Base-by-base conservation (phyloP, 352 stramenopile genomes). In the Globisporangium apiculatum region DNA sequence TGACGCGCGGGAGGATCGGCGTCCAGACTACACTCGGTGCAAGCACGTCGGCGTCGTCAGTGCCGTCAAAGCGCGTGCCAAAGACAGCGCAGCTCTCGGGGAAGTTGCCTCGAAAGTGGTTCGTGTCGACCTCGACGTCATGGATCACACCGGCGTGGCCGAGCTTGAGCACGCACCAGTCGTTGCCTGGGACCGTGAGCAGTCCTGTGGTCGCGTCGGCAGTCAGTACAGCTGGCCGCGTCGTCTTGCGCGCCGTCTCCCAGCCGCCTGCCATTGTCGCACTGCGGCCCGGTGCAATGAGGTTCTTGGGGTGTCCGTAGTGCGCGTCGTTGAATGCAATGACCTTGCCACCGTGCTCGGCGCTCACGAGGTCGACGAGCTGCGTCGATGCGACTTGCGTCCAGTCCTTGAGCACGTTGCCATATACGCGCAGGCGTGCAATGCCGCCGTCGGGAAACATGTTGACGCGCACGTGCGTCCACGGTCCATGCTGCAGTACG, bases 61-160 rank as follows among this genome's bases (percentile, higher is more conserved):
- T 42, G 12, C 68, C 77, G 18, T 79, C 48, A 37, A 77, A 87
- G 60, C 63, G 89, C 57, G 62, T 91, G 55, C 70, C 86, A 37
- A 90, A 87, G 6, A 98, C 60, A 0, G 76, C 59, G 53, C 85
- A 90, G 62, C 80, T 97, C 71, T 98, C 91, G 0, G 95, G 94
- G 62, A 96, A 98, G 65, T 98, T 98, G 57, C 94, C 94, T 60
- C 95, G 96, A 64, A 97, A 98, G 71, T 97, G 90, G 64, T 97
- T 94, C 9, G 95, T 98, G 72, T 98, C 95, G 5, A 98, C 77
- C 49, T 91, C 83, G 46, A 92, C 52, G 31, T 83, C 61, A 14
- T 84, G 64, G 46, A 95, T 76, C 48, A 89, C 66, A 7, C 79
- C 79, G 12, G 73, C 47, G 40, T 89, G 79, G 15, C 94, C 95